Percentiles rank a stretch among this genome's conserved stretches.
Evolutionary conservation across 768 basidiomycete genomes (phyloP).

Genomic region (Kwoniella sp.): DNA sequence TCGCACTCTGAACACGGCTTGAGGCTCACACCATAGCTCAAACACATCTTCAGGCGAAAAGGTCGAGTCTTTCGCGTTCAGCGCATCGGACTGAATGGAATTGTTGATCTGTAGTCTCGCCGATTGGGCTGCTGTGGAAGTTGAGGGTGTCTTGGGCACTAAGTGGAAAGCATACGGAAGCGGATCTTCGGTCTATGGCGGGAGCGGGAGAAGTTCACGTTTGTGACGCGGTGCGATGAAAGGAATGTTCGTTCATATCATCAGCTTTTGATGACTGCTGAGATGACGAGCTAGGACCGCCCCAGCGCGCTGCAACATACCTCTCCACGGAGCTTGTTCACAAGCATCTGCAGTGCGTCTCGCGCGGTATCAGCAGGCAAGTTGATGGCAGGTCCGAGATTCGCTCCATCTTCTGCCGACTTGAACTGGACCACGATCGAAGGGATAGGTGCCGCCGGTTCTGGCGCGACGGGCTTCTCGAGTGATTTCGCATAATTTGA

Average conservation of each 20-base stretch:
- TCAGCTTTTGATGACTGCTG: too few relatives aligned
- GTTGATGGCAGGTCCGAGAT: constrained; percentile 83
- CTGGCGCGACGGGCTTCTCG: constrained; percentile 55
- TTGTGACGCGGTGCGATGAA: too few relatives aligned
- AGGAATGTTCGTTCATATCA: too few relatives aligned
- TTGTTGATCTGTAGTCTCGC: constrained; percentile 80
- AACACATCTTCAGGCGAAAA: constrained; percentile 74
- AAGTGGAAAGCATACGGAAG: constrained; percentile 92
- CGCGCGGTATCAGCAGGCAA: constrained; percentile 83
- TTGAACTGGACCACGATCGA: constrained; percentile 90
- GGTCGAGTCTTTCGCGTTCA: constrained; percentile 60
- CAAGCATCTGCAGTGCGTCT: constrained; percentile 80
- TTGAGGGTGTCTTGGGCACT: constrained; percentile 44
- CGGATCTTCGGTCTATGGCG: constrained; percentile 74
- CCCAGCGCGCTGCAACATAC: too few relatives aligned
- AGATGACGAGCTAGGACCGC: too few relatives aligned
- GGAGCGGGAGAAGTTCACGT: background rate
- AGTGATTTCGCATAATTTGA: constrained; percentile 59
- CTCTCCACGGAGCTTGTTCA: constrained; percentile 79
- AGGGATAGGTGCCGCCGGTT: constrained; percentile 59
- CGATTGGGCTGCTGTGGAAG: constrained; percentile 59
- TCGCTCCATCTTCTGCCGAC: constrained; percentile 77
- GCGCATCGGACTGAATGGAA: constrained; percentile 78
- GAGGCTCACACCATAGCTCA: constrained; percentile 85
- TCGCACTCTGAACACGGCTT: constrained; percentile 91